A percentile compares a stretch with the other conserved stretches of the same genome.
Evolutionary conservation across 257 asterid genomes (phyloP).

Genomic region (Plantago ovata): DNA sequence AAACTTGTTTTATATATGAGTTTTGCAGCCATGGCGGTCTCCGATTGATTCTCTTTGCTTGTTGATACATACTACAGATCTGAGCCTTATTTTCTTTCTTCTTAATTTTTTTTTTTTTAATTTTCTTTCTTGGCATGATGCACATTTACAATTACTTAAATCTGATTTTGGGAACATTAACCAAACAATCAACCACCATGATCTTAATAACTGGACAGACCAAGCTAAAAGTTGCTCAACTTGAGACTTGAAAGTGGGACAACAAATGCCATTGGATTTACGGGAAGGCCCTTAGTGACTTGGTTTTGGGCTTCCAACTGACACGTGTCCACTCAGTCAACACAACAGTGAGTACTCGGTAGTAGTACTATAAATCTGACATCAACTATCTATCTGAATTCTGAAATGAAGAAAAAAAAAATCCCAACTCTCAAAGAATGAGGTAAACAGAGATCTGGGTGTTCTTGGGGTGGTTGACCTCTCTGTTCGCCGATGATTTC

Average conservation of each 20-base stretch:
- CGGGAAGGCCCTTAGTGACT: too few species aligned
- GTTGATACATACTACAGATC: conserved; percentile 27
- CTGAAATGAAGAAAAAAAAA: neutral
- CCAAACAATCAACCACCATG: too few species aligned
- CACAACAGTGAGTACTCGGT: neutral
- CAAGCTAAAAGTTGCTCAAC: too few species aligned
- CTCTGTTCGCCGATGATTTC: conserved; percentile 29
- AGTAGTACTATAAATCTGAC: too few species aligned
- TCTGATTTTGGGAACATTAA: too few species aligned
- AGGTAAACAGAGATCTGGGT: conserved; percentile 6
- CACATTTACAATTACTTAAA: too few species aligned
- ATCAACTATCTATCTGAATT: too few species aligned
- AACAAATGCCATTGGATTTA: too few species aligned
- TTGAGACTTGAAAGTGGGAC: too few species aligned
- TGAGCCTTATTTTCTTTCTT: conserved; percentile 25
- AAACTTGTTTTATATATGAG: conserved; percentile 17
- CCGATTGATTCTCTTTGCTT: conserved; percentile 20
- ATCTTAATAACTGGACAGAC: too few species aligned
- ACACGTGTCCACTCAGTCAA: neutral
- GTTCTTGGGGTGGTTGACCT: conserved; percentile 35
- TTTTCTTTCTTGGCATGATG: too few species aligned
- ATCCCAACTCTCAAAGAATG: conserved; percentile 6
- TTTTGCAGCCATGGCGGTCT: conserved; percentile 43
- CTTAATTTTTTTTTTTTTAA: neutral
- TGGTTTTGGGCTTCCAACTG: too few species aligned